Base-by-base conservation (phyloP, 345 rosid genomes). In the Chamaenerion angustifolium region DNA sequence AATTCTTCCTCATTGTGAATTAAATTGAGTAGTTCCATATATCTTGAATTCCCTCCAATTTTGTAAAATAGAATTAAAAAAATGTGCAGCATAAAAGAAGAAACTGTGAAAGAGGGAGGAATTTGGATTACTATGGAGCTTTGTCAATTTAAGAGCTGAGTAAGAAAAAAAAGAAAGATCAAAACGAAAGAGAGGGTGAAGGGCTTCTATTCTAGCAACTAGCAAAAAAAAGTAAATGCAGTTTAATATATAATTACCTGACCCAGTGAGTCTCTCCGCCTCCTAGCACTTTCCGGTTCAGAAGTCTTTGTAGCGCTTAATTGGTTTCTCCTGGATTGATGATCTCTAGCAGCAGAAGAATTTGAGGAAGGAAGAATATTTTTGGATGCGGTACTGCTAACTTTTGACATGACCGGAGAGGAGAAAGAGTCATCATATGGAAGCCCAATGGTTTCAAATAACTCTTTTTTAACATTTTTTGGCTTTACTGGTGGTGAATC, bases 261-360 rank as follows among this genome's bases (percentile, higher is more conserved):
- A 68, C 79, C 96, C 53, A 92, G 60, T 8, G 96, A 92, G 59
- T 92, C 89, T 65, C 96, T 76, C 63, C 82, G 81, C 64, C 98
- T 84, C 78, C 98, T 76, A 11, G 81, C 73, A 56, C 78, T 80
- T 71, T 82, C 98, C 51, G 88, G 74, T 54, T 82, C 93, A 54
- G 68, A 69, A 64, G 66, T 66, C 66, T 75, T 83, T 57, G 47
- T 45, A 48, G 75, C 80, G 75, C 87, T 72, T 47, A 80, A 75
- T 51, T 65, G 81, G 51, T 56, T 59, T 51, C 77, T 80, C 63
- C 71, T 64, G 45, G 82, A 77, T 69, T 75, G 82, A 63, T 72
- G 25, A 21, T 1, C 68, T 68, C 60, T 75, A 42, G 69, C 53
- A 49, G 77, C 68, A 67, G 75, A 59, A 62, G 81, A 79, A 66